Conservation (phyloP, 768 basidiomycete species). For the Termitomyces sp. region DNA sequence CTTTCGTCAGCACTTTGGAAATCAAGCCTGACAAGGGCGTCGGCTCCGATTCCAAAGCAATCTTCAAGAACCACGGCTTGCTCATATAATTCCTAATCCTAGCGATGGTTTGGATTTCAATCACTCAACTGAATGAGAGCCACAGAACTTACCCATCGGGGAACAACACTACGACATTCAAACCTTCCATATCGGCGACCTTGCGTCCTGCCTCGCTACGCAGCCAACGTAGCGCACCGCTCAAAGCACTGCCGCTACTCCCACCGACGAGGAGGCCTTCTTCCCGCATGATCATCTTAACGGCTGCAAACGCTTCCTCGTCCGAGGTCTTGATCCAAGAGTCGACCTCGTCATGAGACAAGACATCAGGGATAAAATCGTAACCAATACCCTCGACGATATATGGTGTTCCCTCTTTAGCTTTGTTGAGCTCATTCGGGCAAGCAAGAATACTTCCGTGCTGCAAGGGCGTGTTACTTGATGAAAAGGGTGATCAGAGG, state of each 20-base stretch:
- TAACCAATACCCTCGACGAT: slow-evolving; percentile 96
- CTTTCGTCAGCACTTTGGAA: slow-evolving; percentile 21
- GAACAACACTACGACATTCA: slow-evolving; percentile 85
- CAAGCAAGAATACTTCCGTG: slow-evolving; percentile 83
- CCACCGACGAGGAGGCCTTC: slow-evolving; percentile 94
- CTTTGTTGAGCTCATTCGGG: slow-evolving; percentile 58
- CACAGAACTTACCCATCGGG: slow-evolving; percentile 74
- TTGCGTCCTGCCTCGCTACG: slow-evolving; percentile 59
- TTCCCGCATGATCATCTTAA: slow-evolving; percentile 67
- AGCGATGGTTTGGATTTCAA: background rate
- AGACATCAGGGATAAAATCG: slow-evolving; percentile 86
- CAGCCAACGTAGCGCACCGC: slow-evolving; percentile 75
- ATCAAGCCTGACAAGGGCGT: slow-evolving; percentile 50
- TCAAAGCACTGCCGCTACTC: slow-evolving; percentile 82
- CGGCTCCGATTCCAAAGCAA: slow-evolving; percentile 50
- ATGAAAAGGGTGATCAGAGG: background rate
- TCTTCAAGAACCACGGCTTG: slow-evolving; percentile 85
- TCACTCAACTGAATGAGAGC: background rate
- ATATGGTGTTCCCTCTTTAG: slow-evolving; percentile 49
- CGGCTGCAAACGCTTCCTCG: slow-evolving; percentile 71
- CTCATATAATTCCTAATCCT: slow-evolving; percentile 94
- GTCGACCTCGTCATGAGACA: slow-evolving; percentile 69
- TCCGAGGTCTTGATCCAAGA: slow-evolving; percentile 86
- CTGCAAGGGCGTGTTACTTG: slow-evolving; percentile 29
- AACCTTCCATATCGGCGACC: slow-evolving; percentile 60